phyloP scores from a whole-genome alignment of 202 grass and related monocot genomes.

The Cymbopogon flexuosus region DNA sequence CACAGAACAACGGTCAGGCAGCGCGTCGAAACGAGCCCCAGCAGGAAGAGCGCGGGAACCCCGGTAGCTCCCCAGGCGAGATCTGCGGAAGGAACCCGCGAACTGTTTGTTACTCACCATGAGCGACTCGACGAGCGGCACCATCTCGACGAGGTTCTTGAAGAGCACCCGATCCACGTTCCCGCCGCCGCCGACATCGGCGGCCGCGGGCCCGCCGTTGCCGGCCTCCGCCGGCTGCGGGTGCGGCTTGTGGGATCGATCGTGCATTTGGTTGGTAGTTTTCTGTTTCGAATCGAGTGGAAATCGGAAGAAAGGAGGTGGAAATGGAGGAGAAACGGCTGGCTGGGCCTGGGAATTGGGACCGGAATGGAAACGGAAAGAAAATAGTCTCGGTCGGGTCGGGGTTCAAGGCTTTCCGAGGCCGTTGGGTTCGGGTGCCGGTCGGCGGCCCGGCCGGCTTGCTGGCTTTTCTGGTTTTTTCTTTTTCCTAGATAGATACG shows the following conservation, averaged over 20 bases:
- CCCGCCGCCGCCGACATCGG: background rate
- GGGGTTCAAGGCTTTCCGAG: conserved; percentile 5
- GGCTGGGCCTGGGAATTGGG: background rate
- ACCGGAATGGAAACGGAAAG: background rate
- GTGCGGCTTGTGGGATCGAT: conserved; percentile 33
- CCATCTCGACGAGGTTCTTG: conserved; percentile 93
- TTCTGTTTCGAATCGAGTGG: background rate
- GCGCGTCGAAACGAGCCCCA: background rate
- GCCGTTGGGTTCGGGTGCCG: background rate
- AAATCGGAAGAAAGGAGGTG: background rate
- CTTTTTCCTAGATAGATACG: no score
- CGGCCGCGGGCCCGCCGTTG: background rate
- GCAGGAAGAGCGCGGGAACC: background rate
- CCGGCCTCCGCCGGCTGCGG: conserved; percentile 30
- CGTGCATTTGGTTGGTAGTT: conserved; percentile 27
- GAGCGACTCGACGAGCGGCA: conserved; percentile 97
- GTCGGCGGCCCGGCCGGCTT: background rate
- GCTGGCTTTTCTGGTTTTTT: background rate
- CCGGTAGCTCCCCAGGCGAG: background rate
- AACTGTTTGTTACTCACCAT: conserved; percentile 45
- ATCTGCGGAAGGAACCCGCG: conserved; percentile 18
- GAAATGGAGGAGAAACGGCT: background rate
- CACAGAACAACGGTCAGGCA: background rate
- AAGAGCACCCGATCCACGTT: conserved; percentile 90
- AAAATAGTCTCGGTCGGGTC: background rate